These are phyloP conservation scores for Saturnispora galanensis DNA, from an alignment of 805 yeast species.

Conservation along the genomic window DNA sequence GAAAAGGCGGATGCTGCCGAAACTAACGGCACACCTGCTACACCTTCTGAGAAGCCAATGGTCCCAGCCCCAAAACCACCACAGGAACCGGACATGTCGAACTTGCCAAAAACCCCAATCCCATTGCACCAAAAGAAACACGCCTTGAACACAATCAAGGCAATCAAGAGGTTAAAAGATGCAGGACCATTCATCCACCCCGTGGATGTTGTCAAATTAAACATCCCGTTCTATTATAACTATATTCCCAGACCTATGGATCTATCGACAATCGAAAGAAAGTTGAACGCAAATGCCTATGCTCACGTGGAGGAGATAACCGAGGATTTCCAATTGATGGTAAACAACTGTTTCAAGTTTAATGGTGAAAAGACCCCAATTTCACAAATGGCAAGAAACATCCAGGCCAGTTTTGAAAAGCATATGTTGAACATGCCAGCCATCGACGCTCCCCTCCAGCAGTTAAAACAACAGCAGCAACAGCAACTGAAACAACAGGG, in stretches of 20 bases:
- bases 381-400: slow-evolving; percentile 83
- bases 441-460: slow-evolving; percentile 29
- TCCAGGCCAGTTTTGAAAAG: slow-evolving; percentile 87
- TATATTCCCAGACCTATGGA: slow-evolving; percentile 88
- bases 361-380: slow-evolving; percentile 80
- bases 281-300: slow-evolving; percentile 61
- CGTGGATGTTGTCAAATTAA: slow-evolving; percentile 79
- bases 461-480: slow-evolving; percentile 9
- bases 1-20: background rate
- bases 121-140: slow-evolving; percentile 80
- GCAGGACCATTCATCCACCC: slow-evolving; percentile 85
- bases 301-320: slow-evolving; percentile 56
- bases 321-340: slow-evolving; percentile 78
- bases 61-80: slow-evolving; percentile 71
- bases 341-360: slow-evolving; percentile 68
- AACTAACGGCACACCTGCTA: background rate
- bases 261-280: slow-evolving; percentile 78
- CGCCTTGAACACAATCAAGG: slow-evolving; percentile 68
- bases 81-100: slow-evolving; percentile 61
- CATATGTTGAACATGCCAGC: slow-evolving; percentile 90
- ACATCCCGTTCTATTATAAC: slow-evolving; percentile 85
- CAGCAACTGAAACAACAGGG: slow-evolving; percentile 15
- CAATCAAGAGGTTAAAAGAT: slow-evolving; percentile 83
- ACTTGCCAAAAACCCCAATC: slow-evolving; percentile 55
- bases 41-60: slow-evolving; percentile 19